Conservation (phyloP, 108 stramenopile species). For the Cylindrotheca fusiformis region DNA sequence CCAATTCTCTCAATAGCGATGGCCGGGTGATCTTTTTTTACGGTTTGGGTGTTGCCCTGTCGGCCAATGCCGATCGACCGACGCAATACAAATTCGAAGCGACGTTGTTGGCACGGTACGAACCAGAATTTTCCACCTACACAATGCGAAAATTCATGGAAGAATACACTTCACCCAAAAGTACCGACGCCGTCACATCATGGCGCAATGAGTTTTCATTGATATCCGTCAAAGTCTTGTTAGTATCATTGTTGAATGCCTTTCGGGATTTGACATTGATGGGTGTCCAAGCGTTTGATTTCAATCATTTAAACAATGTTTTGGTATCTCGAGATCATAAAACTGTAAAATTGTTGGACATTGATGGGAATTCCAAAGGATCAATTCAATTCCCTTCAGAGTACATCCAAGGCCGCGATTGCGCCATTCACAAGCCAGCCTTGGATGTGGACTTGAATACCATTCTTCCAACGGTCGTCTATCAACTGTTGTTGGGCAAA, state of each 20-base stretch:
- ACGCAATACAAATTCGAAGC: constrained; percentile 74
- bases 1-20: constrained; percentile 63
- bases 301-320: constrained; percentile 73
- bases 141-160: constrained; percentile 72
- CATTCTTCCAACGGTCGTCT: constrained; percentile 57
- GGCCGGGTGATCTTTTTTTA: constrained; percentile 72
- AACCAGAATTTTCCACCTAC: constrained; percentile 67
- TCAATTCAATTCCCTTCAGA: constrained; percentile 40
- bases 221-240: constrained; percentile 61
- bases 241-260: constrained; percentile 68
- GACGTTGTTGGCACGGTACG: constrained; percentile 58
- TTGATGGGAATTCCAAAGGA: constrained; percentile 54
- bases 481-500: constrained; percentile 70
- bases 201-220: constrained; percentile 55
- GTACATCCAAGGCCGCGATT: constrained; percentile 20
- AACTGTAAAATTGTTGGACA: constrained; percentile 57
- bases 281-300: constrained; percentile 76
- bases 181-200: constrained; percentile 21
- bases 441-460: constrained; percentile 65
- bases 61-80: constrained; percentile 60
- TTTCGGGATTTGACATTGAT: constrained; percentile 66
- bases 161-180: constrained; percentile 36
- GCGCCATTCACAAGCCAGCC: constrained; percentile 51
- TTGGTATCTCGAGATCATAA: constrained; percentile 69
- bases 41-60: constrained; percentile 65